A percentile compares a stretch with the other conserved stretches of the same genome.
phyloP scores from a whole-genome alignment of 2,329 filamentous ascomycete species.

The Erysiphe neolycopersici region DNA sequence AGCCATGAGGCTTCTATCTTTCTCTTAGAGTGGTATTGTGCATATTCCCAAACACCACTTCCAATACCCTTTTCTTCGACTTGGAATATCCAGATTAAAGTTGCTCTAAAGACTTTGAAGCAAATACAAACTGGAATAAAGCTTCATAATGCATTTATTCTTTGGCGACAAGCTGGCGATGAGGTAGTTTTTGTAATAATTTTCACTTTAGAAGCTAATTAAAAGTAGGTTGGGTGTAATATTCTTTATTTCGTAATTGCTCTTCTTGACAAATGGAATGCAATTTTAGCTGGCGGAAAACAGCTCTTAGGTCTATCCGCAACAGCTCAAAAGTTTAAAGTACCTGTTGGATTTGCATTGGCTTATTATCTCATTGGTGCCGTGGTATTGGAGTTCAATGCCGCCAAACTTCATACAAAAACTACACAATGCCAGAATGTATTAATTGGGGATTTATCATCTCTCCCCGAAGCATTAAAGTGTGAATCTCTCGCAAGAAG shows the following conservation, averaged over 20 bases:
- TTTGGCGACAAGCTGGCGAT: conserved; percentile 5
- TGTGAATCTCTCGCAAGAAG: conserved; percentile 1
- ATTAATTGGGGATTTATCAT: conserved; percentile 1
- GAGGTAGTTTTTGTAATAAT: conserved; percentile 1
- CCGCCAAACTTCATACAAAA: conserved; percentile 2
- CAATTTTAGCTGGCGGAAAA: conserved; percentile 2
- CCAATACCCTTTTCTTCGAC: conserved; percentile 26
- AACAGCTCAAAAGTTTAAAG: neutral
- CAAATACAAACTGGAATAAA: conserved; percentile 3
- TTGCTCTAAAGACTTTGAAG: conserved; percentile 3
- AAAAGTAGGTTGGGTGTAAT: conserved; percentile 4
- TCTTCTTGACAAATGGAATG: conserved; percentile 5
- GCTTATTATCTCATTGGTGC: conserved; percentile 5
- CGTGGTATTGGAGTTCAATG: conserved; percentile 3
- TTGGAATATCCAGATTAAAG: conserved; percentile 14
- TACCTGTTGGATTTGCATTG: conserved; percentile 4
- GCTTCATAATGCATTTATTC: conserved; percentile 5
- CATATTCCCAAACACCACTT: conserved; percentile 20
- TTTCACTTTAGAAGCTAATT: neutral
- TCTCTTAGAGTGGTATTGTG: conserved; percentile 20
- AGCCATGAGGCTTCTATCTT: conserved; percentile 16
- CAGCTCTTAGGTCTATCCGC: conserved; percentile 2
- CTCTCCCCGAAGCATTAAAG: conserved; percentile 2
- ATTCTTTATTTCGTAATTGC: conserved; percentile 4
- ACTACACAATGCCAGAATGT: conserved; percentile 2